Percentiles rank a stretch among this genome's conserved stretches.
Conservation (phyloP, 2,329 filamentous ascomycete species). For the Lachnellula arida region DNA sequence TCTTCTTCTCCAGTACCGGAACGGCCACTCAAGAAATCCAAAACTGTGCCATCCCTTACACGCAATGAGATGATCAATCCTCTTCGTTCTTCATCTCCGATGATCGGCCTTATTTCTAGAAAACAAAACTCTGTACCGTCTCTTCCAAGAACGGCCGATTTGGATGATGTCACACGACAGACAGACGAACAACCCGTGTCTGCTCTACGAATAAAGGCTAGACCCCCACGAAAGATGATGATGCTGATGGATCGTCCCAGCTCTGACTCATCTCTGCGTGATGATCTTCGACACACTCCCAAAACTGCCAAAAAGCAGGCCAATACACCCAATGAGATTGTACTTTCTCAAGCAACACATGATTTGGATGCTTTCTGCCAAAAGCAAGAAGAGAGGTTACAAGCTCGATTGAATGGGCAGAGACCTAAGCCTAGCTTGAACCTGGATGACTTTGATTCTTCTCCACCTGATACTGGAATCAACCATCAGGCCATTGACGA, state of each 20-base stretch:
- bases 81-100: not conserved
- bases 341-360: constrained; percentile 19
- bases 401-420: constrained; percentile 14
- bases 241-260: constrained; percentile 26
- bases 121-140: not conserved
- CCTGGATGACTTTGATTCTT: constrained; percentile 8
- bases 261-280: constrained; percentile 7
- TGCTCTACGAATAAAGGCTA: constrained; percentile 28
- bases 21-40: not conserved
- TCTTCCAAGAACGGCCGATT: not conserved
- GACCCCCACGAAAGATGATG: constrained; percentile 27
- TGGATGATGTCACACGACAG: not conserved
- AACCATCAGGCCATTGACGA: constrained; percentile 20
- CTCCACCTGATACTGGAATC: constrained; percentile 14
- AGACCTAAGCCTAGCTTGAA: not conserved
- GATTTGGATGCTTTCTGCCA: constrained; percentile 14
- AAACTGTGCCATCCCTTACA: not conserved
- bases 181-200: constrained; percentile 13
- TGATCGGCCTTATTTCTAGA: not conserved
- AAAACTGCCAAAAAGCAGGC: not conserved
- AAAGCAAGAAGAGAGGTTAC: constrained; percentile 16
- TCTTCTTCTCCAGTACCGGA: not conserved
- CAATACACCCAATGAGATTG: not conserved
- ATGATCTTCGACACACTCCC: not conserved
- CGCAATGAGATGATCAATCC: not conserved